Base-by-base conservation (phyloP, 805 yeast genomes). In the Barnettozyma sucrosica region DNA sequence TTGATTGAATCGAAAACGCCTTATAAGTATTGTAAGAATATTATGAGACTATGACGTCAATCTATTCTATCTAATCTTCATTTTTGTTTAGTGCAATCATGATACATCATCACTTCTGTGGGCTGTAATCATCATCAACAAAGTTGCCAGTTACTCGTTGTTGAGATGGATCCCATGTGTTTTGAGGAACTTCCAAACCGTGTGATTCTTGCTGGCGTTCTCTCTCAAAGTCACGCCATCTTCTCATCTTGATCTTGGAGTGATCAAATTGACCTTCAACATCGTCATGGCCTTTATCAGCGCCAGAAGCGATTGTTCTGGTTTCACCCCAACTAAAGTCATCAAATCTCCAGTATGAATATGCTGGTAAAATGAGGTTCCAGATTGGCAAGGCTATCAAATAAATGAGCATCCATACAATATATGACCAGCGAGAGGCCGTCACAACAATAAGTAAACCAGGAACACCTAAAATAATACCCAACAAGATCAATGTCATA, bases 251-350 rank as follows among this genome's bases (percentile, higher is more conserved):
- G 62, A 93, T 93, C 59, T 79, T 79, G 1, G 95, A 81, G n/a
- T 93, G 86, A 65, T 92, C 98, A 63, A 92, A 93, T 52, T 81
- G 83, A 56, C 97, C 98, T 39, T 78, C 85, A 20, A 56, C 74
- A 21, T 74, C 85, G 40, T 80, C 85, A 62, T 87, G 93, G 16
- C 72, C 80, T 57, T 82, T 79, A 37, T 78, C 87, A 10, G 32
- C 32, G 14, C 80, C 89, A 20, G 81, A 84, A 23, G 77, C 76
- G 43, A 89, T 80, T n/a, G 82, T 76, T 71, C 96, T 76, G 2
- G 97, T 90, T 50, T 88, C 95, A 62, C 97, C 97, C 97, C 97
- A 90, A 63, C 89, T 81, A 67, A 90, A 90, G 64, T 90, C 96
- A 66, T 90, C 97, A 67, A 89, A 89, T 61, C 89, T 89, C 97